Evolutionary conservation across 2,329 filamentous ascomycete genomes (phyloP).

Genomic region (Huntiella omanensis): DNA sequence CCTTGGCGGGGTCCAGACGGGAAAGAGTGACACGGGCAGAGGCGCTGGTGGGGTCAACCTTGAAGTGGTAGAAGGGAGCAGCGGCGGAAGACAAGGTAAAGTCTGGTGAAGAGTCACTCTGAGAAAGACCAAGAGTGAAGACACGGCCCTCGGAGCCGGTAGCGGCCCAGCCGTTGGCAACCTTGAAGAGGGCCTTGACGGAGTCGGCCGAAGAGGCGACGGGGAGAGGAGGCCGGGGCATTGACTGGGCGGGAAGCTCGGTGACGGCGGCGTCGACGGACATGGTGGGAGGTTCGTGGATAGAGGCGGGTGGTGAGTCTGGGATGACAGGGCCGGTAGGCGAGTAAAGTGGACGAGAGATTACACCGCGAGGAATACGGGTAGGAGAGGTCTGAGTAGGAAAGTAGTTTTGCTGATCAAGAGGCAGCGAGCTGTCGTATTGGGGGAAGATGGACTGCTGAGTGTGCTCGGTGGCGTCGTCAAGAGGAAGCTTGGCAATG

Average conservation of each 20-base stretch:
- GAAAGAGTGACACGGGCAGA: slow-evolving; percentile 41
- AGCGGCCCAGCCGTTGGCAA: slow-evolving; percentile 50
- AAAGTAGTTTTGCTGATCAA: slow-evolving; percentile 51
- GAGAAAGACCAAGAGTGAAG: slow-evolving; percentile 38
- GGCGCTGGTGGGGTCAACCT: slow-evolving; percentile 42
- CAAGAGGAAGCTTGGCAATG: slow-evolving; percentile 34
- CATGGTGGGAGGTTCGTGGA: not conserved
- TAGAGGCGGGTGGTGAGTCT: not conserved
- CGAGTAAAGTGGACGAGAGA: slow-evolving; percentile 46
- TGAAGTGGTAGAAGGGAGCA: slow-evolving; percentile 50
- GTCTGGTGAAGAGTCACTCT: slow-evolving; percentile 40
- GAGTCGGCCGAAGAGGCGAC: slow-evolving; percentile 38
- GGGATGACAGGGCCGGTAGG: slow-evolving; percentile 15
- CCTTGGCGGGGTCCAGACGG: slow-evolving; percentile 40
- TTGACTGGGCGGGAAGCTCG: slow-evolving; percentile 12
- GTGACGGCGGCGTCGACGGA: not conserved
- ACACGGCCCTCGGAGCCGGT: slow-evolving; percentile 37
- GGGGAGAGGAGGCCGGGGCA: slow-evolving; percentile 24
- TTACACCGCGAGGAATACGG: slow-evolving; percentile 42
- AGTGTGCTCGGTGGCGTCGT: slow-evolving; percentile 18
- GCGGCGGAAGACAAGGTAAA: slow-evolving; percentile 43
- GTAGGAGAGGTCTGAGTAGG: slow-evolving; percentile 46
- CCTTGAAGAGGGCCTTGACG: slow-evolving; percentile 48
- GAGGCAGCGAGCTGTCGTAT: slow-evolving; percentile 48
- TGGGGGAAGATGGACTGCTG: slow-evolving; percentile 59